These are phyloP conservation scores for Leccinum aurantiacum DNA, from an alignment of 768 basidiomycete genomes.

Conservation along the genomic window DNA sequence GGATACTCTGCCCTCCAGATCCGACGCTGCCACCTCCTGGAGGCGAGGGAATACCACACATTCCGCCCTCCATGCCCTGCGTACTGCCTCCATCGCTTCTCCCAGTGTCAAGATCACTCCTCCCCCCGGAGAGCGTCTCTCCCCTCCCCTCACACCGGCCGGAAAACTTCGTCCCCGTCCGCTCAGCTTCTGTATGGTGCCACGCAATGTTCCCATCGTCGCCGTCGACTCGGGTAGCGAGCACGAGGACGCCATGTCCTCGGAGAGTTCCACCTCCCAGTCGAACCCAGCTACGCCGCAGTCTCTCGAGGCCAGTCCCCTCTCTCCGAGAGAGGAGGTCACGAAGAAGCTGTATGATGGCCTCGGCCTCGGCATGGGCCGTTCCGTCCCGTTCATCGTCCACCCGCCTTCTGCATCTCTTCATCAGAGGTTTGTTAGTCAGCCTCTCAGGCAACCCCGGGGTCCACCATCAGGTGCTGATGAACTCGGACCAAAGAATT, in stretches of 20 bases:
- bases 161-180: conserved; percentile 62
- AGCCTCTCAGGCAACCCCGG: conserved; percentile 80
- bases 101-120: conserved; percentile 74
- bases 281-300: conserved; percentile 80
- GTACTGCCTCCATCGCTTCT: conserved; percentile 50
- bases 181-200: conserved; percentile 57
- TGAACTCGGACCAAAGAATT: conserved; percentile 86
- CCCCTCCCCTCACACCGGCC: conserved; percentile 40
- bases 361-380: conserved; percentile 80
- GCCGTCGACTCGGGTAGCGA: conserved; percentile 57
- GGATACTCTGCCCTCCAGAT: conserved; percentile 62
- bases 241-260: conserved; percentile 56
- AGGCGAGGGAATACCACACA: conserved; percentile 69
- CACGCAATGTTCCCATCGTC: conserved; percentile 48
- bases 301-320: conserved; percentile 50
- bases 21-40: conserved; percentile 79
- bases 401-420: conserved; percentile 27
- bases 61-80: conserved; percentile 67
- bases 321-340: conserved; percentile 86
- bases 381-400: conserved; percentile 47
- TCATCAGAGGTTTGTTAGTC: conserved; percentile 59
- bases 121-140: conserved; percentile 58
- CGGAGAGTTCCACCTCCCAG: conserved; percentile 56
- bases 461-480: conserved; percentile 87
- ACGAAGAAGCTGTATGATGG: conserved; percentile 87